These are phyloP conservation scores for Lactarius deliciosus DNA, from an alignment of 768 basidiomycete genomes.

Conservation along the genomic window DNA sequence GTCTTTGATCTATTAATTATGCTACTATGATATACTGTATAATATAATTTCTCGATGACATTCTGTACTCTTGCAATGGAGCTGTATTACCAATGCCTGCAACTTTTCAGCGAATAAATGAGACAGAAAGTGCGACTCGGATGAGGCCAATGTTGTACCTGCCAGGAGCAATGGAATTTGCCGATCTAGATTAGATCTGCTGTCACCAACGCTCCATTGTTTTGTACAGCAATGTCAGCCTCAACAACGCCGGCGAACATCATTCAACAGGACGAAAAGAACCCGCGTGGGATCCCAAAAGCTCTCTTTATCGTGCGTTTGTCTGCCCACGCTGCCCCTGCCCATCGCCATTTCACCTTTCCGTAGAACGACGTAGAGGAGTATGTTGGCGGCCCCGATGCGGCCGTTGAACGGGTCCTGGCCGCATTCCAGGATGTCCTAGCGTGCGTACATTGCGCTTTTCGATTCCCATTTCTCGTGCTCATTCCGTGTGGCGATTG, in stretches of 20 bases:
- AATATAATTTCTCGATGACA: neutral
- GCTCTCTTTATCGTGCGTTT: slow-evolving; percentile 88
- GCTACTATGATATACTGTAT: too few relatives aligned
- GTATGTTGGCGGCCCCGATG: slow-evolving; percentile 77
- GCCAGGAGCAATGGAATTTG: neutral
- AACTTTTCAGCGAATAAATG: too few relatives aligned
- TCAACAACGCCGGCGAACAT: slow-evolving; percentile 31
- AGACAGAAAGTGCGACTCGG: too few relatives aligned
- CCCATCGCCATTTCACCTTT: neutral
- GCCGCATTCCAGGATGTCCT: slow-evolving; percentile 88
- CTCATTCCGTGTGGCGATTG: slow-evolving; percentile 3
- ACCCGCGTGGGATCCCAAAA: slow-evolving; percentile 90
- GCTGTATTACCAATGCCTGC: neutral
- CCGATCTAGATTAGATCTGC: slow-evolving; percentile 14
- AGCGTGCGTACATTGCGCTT: slow-evolving; percentile 68
- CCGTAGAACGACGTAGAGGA: slow-evolving; percentile 81
- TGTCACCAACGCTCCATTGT: too few relatives aligned
- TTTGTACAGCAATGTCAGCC: slow-evolving; percentile 22
- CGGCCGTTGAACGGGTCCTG: slow-evolving; percentile 73
- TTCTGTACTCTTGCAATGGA: neutral
- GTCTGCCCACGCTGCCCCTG: neutral
- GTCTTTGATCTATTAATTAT: slow-evolving; percentile 2
- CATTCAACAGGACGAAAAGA: slow-evolving; percentile 48
- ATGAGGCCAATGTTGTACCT: too few relatives aligned
- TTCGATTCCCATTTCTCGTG: neutral